These are phyloP conservation scores for Canavalia gladiata DNA, from an alignment of 306 rosid genomes.

Conservation along the genomic window DNA sequence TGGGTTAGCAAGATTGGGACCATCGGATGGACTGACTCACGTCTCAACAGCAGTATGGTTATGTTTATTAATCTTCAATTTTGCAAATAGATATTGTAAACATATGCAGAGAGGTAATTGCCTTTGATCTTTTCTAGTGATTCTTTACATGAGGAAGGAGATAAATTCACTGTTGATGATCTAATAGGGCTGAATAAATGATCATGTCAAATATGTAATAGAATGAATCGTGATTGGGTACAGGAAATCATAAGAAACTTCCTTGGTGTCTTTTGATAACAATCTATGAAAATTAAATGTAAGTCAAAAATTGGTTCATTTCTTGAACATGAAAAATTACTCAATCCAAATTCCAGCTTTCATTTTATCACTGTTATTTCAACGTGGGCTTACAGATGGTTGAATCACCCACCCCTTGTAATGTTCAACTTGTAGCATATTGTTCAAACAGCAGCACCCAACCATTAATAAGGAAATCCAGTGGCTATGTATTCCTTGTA, in stretches of 20 bases:
- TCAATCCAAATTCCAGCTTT: not conserved
- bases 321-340: conserved; percentile 18
- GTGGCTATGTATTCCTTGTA: conserved; percentile 32
- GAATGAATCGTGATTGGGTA: conserved; percentile 3
- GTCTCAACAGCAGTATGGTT: conserved; percentile 95
- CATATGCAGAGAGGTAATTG: conserved; percentile 1
- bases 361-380: conserved; percentile 32
- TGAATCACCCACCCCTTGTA: conserved; percentile 15
- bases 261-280: conserved; percentile 15
- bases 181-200: conserved; percentile 34
- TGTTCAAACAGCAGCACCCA: conserved; percentile 19
- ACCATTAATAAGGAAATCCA: conserved; percentile 33
- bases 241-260: conserved; percentile 28
- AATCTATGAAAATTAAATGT: conserved; percentile 12
- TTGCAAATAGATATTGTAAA: conserved; percentile 30
- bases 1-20: conserved; percentile 98
- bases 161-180: conserved; percentile 1
- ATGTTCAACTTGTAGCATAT: conserved; percentile 32
- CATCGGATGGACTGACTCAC: conserved; percentile 91
- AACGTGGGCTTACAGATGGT: conserved; percentile 26
- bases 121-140: conserved; percentile 27
- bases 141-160: not conserved
- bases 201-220: conserved; percentile 32
- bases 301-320: conserved; percentile 10
- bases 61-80: conserved; percentile 24